These are phyloP conservation scores for Acanthamoeba royreba DNA, from an alignment of 208 protist species.

Conservation along the genomic window DNA sequence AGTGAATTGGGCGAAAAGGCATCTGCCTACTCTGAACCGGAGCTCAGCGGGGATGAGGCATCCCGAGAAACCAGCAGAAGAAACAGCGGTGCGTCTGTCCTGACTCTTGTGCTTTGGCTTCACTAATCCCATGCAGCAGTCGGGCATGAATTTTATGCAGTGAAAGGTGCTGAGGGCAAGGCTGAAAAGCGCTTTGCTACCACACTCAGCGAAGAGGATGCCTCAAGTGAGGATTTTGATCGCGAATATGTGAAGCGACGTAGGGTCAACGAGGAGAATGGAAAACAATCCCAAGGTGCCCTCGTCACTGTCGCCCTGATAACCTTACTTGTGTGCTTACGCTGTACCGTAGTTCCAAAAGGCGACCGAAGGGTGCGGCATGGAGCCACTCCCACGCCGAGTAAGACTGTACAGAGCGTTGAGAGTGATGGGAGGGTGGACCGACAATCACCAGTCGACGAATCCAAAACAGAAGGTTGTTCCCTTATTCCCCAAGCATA, in stretches of 20 bases:
- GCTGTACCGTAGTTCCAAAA: too few species aligned
- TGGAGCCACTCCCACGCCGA: too few species aligned
- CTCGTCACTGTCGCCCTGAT: background rate
- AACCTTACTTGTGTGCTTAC: background rate
- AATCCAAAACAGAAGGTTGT: too few species aligned
- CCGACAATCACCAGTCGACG: too few species aligned
- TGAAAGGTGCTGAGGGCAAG: background rate
- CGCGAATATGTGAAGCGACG: background rate
- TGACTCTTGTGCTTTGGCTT: too few species aligned
- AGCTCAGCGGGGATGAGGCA: background rate
- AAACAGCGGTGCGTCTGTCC: too few species aligned
- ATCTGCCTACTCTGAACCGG: background rate
- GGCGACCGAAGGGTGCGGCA: too few species aligned
- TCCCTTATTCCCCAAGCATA: too few species aligned
- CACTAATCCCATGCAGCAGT: too few species aligned
- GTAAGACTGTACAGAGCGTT: too few species aligned
- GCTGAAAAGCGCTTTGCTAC: background rate
- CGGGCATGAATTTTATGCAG: background rate
- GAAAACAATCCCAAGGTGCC: background rate
- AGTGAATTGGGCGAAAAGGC: background rate
- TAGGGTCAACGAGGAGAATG: background rate
- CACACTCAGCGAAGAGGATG: slow-evolving; percentile 2
- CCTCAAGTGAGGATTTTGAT: background rate
- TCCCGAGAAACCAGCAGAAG: too few species aligned
- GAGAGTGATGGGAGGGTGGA: too few species aligned